These are phyloP conservation scores for Colletotrichum sp. DNA, from an alignment of 2,329 filamentous ascomycete genomes.

Conservation along the genomic window DNA sequence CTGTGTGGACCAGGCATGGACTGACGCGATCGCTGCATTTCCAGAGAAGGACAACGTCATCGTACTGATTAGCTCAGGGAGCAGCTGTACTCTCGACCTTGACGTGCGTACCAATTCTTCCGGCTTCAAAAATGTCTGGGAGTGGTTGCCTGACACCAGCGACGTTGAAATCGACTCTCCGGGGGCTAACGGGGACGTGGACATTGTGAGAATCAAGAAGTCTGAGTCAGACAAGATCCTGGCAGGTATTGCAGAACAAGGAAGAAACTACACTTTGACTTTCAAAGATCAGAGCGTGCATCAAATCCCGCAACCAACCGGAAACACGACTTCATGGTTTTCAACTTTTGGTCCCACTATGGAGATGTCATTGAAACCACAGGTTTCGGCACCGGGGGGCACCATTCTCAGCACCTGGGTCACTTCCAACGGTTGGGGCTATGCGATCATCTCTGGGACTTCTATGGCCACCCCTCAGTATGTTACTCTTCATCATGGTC, in stretches of 20 bases:
- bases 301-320: slow-evolving; percentile 6
- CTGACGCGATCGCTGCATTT: neutral
- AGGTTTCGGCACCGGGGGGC: slow-evolving; percentile 9
- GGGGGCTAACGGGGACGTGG: neutral
- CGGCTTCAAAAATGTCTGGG: slow-evolving; percentile 4
- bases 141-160: neutral
- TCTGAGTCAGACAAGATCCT: slow-evolving; percentile 1
- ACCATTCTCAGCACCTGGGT: slow-evolving; percentile 16
- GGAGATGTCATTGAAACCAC: slow-evolving; percentile 15
- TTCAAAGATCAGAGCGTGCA: slow-evolving; percentile 5
- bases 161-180: neutral
- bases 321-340: neutral
- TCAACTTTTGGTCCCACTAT: slow-evolving; percentile 11
- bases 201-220: slow-evolving; percentile 3
- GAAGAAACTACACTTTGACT: slow-evolving; percentile 5
- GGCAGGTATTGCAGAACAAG: neutral
- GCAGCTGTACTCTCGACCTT: neutral
- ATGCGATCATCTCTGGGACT: slow-evolving; percentile 14
- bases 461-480: slow-evolving; percentile 17
- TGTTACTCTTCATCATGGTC: neutral
- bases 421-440: slow-evolving; percentile 10
- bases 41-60: neutral
- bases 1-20: slow-evolving; percentile 1
- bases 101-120: neutral
- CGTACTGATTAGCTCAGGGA: neutral